Conservation (phyloP, 2,329 filamentous ascomycete genomes). For the Cercospora zeina region DNA sequence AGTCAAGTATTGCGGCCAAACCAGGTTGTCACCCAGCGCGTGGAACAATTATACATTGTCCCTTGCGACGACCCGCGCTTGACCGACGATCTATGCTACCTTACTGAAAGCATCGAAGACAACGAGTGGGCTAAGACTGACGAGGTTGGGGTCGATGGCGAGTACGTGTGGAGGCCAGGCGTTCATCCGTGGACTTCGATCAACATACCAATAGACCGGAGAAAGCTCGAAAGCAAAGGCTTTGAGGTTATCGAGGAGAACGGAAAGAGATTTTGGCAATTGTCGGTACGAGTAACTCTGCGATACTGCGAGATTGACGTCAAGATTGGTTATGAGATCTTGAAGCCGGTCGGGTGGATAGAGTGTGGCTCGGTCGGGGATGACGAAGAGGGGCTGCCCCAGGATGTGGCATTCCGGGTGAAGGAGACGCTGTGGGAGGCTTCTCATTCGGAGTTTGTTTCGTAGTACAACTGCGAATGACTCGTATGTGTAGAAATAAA, state of each 20-base stretch:
- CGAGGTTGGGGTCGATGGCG: not conserved
- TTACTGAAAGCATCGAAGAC: not conserved
- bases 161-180: not conserved
- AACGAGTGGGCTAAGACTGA: not conserved
- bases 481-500: not conserved
- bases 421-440: conserved; percentile 17
- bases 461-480: not conserved
- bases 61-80: conserved; percentile 7
- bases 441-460: conserved; percentile 14
- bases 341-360: conserved; percentile 4
- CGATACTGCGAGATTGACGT: conserved; percentile 1
- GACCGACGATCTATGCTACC: not conserved
- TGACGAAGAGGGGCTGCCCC: not conserved
- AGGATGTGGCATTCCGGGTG: conserved; percentile 10
- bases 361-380: not conserved
- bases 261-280: conserved; percentile 12
- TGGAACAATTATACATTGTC: not conserved
- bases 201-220: not conserved
- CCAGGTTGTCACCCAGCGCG: not conserved
- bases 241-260: not conserved
- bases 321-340: conserved; percentile 14
- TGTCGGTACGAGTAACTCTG: not conserved
- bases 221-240: not conserved
- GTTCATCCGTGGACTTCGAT: conserved; percentile 2
- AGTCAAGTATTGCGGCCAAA: not conserved